Base-by-base conservation (phyloP, 1,284 basidiomycete species). In the Lentinus polychrous region DNA sequence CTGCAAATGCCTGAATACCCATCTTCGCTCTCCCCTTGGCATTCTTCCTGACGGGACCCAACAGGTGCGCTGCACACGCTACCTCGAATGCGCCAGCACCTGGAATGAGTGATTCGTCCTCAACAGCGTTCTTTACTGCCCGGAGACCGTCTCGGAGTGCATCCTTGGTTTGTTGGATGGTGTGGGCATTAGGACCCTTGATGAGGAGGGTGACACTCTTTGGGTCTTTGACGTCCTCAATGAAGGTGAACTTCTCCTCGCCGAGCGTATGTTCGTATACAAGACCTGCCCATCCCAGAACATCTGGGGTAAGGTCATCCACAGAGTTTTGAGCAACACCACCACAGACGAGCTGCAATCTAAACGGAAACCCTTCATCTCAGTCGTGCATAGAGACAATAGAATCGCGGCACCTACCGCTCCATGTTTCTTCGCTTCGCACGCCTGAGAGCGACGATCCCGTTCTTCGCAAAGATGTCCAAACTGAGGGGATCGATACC, bases 231-330 rank as follows among this genome's bases (percentile, higher is more conserved):
- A 96, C 94, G 55, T 99, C 92, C 68, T 99, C 96, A 43, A 99
- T 78, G 66, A 99, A 99, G 0, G 96, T 99, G 70, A 81, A 99
- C 67, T 99, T 99, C 65, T 99, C 96, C 70, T 99, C 96, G 56
- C 96, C 95, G 22, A 99, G 80, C 8, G 95, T 98, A 69, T 99
- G 94, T 70, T 99, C 96, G 71, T 99, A 99, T 23, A 99, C 94
- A 48, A 99, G 81, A 4, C 96, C 96, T 35, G 96, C 96, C 83
- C 91, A 97, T 36, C 96, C 96, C 37, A 99, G 81, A 35, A 94
- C 78, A 48, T 91, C 88, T 8, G 94, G 93, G 11, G 81, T 83
- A 38, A 99, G 77, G 66, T 99, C 96, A 58, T 99, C 96, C 14
- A 98, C 93, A 51, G 94, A 97, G 73, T 99, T 99, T 67, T 98